phyloP scores from a whole-genome alignment of 306 rosid genomes.

The Psophocarpus tetragonolobus region DNA sequence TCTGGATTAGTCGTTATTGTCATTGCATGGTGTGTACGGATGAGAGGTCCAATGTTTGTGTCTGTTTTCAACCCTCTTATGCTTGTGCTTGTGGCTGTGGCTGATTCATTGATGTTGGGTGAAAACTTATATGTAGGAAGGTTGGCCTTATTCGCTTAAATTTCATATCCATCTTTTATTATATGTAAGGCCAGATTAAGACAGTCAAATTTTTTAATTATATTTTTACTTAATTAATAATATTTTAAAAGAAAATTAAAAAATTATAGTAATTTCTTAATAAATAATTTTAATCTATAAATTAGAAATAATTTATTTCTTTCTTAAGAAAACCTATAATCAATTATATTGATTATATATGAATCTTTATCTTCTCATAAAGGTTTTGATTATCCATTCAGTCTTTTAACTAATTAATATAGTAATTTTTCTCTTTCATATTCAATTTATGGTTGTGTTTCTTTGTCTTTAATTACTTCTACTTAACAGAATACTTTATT shows the following conservation, averaged over 20 bases:
- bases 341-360: too few species aligned
- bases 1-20: background rate
- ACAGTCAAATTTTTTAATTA: too few species aligned
- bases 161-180: too few species aligned
- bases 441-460: background rate
- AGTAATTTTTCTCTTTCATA: background rate
- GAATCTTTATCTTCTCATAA: background rate
- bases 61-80: conserved; percentile 31
- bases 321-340: background rate
- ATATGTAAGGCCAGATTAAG: too few species aligned
- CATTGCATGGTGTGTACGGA: conserved; percentile 25
- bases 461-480: background rate
- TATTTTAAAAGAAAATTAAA: too few species aligned
- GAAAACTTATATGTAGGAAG: conserved; percentile 14
- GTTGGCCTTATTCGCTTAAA: background rate
- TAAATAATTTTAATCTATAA: too few species aligned
- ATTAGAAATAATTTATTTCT: background rate
- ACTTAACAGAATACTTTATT: background rate
- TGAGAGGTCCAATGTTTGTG: conserved; percentile 11
- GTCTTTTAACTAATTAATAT: background rate
- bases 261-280: background rate
- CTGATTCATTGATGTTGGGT: conserved; percentile 15
- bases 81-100: conserved; percentile 31
- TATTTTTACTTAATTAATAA: too few species aligned
- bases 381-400: background rate